These are phyloP conservation scores for Puccinia horiana DNA, from an alignment of 1,284 basidiomycete genomes.

Conservation along the genomic window DNA sequence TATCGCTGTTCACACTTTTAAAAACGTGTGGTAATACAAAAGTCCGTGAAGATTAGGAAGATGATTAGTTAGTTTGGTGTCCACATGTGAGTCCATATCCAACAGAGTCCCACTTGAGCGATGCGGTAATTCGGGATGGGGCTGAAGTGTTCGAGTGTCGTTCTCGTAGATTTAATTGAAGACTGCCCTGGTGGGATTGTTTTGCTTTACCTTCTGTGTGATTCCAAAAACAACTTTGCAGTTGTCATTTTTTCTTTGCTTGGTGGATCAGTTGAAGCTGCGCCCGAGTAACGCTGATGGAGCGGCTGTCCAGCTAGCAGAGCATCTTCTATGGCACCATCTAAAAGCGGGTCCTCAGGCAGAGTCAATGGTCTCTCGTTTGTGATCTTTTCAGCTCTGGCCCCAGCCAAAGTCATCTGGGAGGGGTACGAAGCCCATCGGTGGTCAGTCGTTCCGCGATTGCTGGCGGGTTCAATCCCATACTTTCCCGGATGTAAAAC, in stretches of 20 bases:
- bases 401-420: not conserved
- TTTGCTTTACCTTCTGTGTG: not conserved
- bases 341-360: conserved; percentile 37
- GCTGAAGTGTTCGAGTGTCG: too few species aligned
- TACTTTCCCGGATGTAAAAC: not conserved
- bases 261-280: not conserved
- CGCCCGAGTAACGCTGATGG: not conserved
- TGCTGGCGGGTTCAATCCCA: not conserved
- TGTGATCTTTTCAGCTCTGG: not conserved
- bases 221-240: not conserved
- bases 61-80: too few species aligned
- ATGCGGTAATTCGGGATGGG: too few species aligned
- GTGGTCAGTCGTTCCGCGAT: not conserved
- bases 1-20: too few species aligned
- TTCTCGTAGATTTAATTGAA: not conserved
- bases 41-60: too few species aligned
- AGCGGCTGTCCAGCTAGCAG: conserved; percentile 29
- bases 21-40: too few species aligned
- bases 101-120: too few species aligned
- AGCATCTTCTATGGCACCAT: conserved; percentile 41
- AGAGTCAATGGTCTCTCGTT: not conserved
- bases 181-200: not conserved
- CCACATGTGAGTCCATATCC: too few species aligned
- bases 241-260: conserved; percentile 1
- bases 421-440: not conserved